phyloP scores from a whole-genome alignment of 2,329 filamentous ascomycete species.

The Monosporascus sp. region DNA sequence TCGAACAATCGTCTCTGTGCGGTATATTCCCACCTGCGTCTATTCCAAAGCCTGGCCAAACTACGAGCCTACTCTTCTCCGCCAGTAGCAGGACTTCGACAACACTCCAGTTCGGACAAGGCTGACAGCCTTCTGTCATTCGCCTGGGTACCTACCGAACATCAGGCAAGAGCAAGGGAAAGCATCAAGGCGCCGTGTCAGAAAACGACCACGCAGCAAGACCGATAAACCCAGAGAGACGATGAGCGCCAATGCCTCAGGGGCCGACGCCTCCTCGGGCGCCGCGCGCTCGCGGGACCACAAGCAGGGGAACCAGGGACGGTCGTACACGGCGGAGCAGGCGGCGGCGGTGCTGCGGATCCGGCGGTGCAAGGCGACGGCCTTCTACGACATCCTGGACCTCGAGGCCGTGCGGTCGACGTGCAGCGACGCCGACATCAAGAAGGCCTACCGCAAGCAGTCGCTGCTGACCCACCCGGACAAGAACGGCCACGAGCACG shows the following conservation, averaged over 20 bases:
- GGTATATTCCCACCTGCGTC: no score
- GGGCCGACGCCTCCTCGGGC: slow-evolving; percentile 41
- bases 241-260: slow-evolving; percentile 49
- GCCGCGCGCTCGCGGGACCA: slow-evolving; percentile 55
- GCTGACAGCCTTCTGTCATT: not conserved
- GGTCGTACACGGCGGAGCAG: slow-evolving; percentile 82
- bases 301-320: slow-evolving; percentile 70
- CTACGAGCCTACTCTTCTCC: no score
- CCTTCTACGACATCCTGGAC: slow-evolving; percentile 92
- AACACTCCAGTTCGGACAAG: no score
- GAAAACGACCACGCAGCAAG: not conserved
- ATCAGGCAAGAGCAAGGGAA: not conserved
- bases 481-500: slow-evolving; percentile 94
- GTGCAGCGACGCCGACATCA: slow-evolving; percentile 79
- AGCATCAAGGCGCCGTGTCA: not conserved
- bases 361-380: slow-evolving; percentile 74
- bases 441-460: slow-evolving; percentile 95
- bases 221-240: slow-evolving; percentile 12
- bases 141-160: no score
- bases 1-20: no score
- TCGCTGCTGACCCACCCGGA: slow-evolving; percentile 94
- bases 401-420: slow-evolving; percentile 59
- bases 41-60: no score
- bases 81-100: no score
- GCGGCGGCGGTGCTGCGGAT: slow-evolving; percentile 89